Evolutionary conservation across 2,329 filamentous ascomycete species (phyloP), one percentile per base, ranked within the genome.

Genomic region (Podosphaera fusca): DNA sequence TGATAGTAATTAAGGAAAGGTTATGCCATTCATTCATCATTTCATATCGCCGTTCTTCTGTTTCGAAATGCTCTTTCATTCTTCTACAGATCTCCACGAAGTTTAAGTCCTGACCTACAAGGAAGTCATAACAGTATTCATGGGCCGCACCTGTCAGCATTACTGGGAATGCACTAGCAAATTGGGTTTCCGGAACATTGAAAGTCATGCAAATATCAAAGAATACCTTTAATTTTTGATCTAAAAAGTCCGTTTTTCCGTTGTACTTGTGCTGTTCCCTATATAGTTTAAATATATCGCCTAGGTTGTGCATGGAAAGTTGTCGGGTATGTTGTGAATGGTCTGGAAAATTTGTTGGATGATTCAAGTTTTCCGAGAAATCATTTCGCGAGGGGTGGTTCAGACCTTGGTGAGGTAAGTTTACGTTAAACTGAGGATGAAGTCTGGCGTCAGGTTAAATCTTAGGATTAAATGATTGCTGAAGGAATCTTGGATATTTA

Each of bases 51-150:
- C n/a, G 38, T 38, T 55, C 54, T 2, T 36, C 54, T 33, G 10
- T 55, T 31, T 55, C 54, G 34, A 55, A 55, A 47, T 55, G 54
- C 10, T 46, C n/a, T 55, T 46, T 46, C 21, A 38, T 34, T 47
- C 14, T 10, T 12, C 31, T 35, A 33, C 36, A n/a, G 34, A 55
- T 47, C 10, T 36, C 14, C 30, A 33, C 30, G 33, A 55, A 55
- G 10, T 6, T 29, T 34, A 46, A 21, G 14, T 40, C 38, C 12
- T 38, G 29, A 34, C 54, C 54, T 29, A 30, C 36, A 29, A 47
- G 30, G 30, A 34, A 34, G n/a, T 46, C 38, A 47, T 55, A 46
- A 9, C 34, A 46, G 31, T 46, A 55, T 34, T 55, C 30, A 30
- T 30, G 38, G 12, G 54, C 54, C 29, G 21, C 31, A 8, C 54